Evolutionary conservation across 2,329 filamentous ascomycete species (phyloP), one percentile per base, ranked within the genome.

Genomic region (Ascochyta lentis): DNA sequence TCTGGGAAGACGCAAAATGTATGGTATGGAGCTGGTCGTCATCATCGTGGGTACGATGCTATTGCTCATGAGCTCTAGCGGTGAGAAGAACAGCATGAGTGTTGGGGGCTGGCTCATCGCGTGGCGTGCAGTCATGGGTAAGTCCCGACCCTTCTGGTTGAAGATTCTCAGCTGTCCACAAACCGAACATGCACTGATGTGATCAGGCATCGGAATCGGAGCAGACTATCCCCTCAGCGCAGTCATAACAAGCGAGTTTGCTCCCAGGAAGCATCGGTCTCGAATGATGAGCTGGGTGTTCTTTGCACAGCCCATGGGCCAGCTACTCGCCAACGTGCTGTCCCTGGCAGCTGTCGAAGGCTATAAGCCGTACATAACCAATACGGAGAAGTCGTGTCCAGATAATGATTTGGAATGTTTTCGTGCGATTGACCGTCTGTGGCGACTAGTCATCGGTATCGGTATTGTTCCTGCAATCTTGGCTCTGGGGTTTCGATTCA

Each of bases 281-380:
- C 63, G 76, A n/a, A 78, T 79, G 76, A 57, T 79, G 56, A 69
- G 71, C 27, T 71, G 72, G 49, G 75, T 79, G 1, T 79, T 79
- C 59, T 69, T 78, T 35, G 77, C 77, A 51, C 77, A 79, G 43
- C 76, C 76, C 3, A 61, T 79, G 16, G 77, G 77, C 5, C 77
- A 78, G 44, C 55, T 70, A 9, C 61, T 72, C 19, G 68, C 68
- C 40, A 72, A 70, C 37, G 61, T 73, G 7, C 58, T 73, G 3
- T 71, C 70, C 7, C 35, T 71, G 16, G 67, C 65, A 9, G 65
- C 66, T 29, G 66, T 75, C 7, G 60, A 66, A 45, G 65, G 54
- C 3, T 72, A 70, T 42, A 58, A 61, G 27, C 64, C 67, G 1
- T 59, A 62, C 41, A 70, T 73, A 22, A 67, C 65, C 15, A 49